Evolutionary conservation across 805 yeast genomes (phyloP).

Genomic region (Pichia ethanolica): DNA sequence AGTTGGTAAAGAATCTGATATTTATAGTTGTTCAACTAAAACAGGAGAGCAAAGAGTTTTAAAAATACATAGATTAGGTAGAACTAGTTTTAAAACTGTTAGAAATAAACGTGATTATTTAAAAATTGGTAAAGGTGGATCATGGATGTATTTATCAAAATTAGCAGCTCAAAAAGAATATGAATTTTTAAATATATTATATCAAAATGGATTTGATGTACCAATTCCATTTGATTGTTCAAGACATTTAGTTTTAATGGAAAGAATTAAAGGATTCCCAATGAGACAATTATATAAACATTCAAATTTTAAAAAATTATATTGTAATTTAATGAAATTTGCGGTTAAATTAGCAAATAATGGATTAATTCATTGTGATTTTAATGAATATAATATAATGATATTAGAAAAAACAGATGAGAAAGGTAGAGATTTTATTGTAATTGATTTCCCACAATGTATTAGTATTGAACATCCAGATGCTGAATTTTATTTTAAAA

Average conservation of each 20-base stretch:
- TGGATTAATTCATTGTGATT: constrained; percentile 96
- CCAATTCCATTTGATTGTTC: constrained; percentile 87
- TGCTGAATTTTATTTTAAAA: constrained; percentile 77
- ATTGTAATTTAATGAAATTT: constrained; percentile 81
- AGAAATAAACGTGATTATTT: constrained; percentile 91
- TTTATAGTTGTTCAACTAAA: constrained; percentile 69
- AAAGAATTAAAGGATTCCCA: constrained; percentile 79
- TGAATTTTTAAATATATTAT: constrained; percentile 73
- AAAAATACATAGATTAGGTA: constrained; percentile 88
- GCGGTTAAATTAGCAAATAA: constrained; percentile 75
- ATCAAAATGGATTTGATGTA: constrained; percentile 71
- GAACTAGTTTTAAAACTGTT: constrained; percentile 88
- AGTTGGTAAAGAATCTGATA: constrained; percentile 96
- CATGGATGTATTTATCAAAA: constrained; percentile 89
- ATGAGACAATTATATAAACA: constrained; percentile 79
- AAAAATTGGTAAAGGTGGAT: constrained; percentile 61
- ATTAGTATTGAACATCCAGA: constrained; percentile 86
- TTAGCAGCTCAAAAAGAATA: constrained; percentile 91
- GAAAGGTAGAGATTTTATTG: constrained; percentile 64
- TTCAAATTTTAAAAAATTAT: constrained; percentile 59
- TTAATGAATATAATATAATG: constrained; percentile 93
- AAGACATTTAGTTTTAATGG: constrained; percentile 91
- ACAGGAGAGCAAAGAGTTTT: constrained; percentile 60
- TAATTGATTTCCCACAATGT: constrained; percentile 98
- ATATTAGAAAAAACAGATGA: constrained; percentile 48